These are phyloP conservation scores for Nemania sp. DNA, from an alignment of 2,329 filamentous ascomycete species.

Conservation along the genomic window DNA sequence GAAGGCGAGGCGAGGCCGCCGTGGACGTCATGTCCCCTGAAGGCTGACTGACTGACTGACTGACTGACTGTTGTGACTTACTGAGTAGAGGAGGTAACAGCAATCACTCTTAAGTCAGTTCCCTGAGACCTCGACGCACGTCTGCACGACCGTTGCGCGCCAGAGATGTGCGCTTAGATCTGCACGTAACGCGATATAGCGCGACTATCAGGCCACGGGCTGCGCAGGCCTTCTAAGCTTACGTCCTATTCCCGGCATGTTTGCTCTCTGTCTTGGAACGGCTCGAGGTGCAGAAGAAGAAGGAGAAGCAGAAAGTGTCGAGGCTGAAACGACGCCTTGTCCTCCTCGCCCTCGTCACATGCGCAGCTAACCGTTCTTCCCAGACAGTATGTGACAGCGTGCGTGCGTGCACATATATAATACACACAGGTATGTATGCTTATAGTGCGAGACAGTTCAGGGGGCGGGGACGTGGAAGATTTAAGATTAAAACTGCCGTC, in stretches of 20 bases:
- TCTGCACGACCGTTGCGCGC: conserved; percentile 35
- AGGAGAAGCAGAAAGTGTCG: neutral
- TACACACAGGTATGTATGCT: too few relatives aligned
- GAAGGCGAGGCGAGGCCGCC: too few relatives aligned
- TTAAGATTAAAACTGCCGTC: too few relatives aligned
- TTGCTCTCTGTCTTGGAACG: neutral
- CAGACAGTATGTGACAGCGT: too few relatives aligned
- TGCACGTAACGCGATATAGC: neutral
- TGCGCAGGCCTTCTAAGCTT: neutral
- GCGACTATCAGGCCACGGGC: neutral
- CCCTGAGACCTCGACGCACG: conserved; percentile 28
- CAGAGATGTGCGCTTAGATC: neutral
- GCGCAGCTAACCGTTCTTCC: neutral
- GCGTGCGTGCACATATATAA: too few relatives aligned
- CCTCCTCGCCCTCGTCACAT: neutral
- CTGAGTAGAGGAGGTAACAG: too few relatives aligned
- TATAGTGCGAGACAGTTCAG: too few relatives aligned
- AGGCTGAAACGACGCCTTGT: neutral
- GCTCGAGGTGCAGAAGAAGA: neutral
- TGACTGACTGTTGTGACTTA: too few relatives aligned
- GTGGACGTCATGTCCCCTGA: too few relatives aligned
- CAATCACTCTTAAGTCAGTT: neutral
- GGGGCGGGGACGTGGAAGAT: too few relatives aligned
- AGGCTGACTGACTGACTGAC: too few relatives aligned
- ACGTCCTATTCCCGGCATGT: neutral